Evolutionary conservation across 2,329 filamentous ascomycete species (phyloP).

Genomic region (Pestalotiopsis sp.): DNA sequence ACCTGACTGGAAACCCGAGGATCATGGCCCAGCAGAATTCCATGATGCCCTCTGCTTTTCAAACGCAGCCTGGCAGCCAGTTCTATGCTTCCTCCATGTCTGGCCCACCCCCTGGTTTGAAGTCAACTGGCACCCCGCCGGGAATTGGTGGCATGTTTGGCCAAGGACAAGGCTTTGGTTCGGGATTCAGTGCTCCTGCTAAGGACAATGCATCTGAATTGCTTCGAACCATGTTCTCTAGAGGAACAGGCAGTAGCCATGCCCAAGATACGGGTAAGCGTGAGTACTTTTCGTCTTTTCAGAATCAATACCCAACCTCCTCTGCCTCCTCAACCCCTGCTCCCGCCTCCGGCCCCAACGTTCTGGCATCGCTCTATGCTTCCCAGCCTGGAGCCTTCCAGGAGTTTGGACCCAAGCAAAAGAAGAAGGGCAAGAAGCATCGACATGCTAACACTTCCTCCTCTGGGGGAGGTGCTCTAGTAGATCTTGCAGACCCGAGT

Average conservation of each 20-base stretch:
- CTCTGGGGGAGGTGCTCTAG: constrained; percentile 97
- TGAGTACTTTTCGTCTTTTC: constrained; percentile 96
- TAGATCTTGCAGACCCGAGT: constrained; percentile 99
- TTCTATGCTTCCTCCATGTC: constrained; percentile 86
- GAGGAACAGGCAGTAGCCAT: constrained; percentile 64
- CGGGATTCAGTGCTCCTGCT: constrained; percentile 65
- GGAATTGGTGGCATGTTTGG: constrained; percentile 74
- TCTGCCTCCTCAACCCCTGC: constrained; percentile 79
- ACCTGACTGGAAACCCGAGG: constrained; percentile 75
- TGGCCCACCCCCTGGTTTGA: constrained; percentile 90
- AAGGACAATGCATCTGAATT: constrained; percentile 74
- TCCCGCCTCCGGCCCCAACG: constrained; percentile 89
- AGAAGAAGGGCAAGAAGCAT: constrained; percentile 99
- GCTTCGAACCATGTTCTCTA: constrained; percentile 50
- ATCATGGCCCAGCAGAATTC: constrained; percentile 82
- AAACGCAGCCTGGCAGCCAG: constrained; percentile 62
- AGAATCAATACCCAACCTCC: constrained; percentile 77
- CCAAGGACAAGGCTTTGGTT: constrained; percentile 80
- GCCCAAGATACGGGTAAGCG: constrained; percentile 88
- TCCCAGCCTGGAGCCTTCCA: constrained; percentile 82
- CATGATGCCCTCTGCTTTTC: constrained; percentile 75
- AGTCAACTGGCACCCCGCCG: constrained; percentile 91
- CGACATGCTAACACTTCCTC: constrained; percentile 99
- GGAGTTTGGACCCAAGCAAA: constrained; percentile 94
- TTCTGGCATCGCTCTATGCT: constrained; percentile 90